A percentile compares a stretch with the other conserved stretches of the same genome.
Conservation (phyloP, 2,329 filamentous ascomycete genomes). For the Colletotrichum sp. region DNA sequence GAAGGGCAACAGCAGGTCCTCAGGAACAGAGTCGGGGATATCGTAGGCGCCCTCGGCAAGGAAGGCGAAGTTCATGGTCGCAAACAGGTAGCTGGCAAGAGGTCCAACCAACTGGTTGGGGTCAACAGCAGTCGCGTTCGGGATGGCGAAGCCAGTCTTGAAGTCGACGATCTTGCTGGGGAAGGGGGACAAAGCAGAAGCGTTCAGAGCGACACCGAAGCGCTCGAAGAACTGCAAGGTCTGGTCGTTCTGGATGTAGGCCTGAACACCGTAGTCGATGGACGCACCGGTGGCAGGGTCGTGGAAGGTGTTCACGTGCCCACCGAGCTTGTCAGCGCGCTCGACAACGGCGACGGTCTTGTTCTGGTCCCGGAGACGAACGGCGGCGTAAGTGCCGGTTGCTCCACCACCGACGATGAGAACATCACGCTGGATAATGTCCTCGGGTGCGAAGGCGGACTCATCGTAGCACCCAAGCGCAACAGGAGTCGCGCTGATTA, state of each 20-base stretch:
- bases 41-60: slow-evolving; percentile 26
- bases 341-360: slow-evolving; percentile 54
- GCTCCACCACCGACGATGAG: slow-evolving; percentile 60
- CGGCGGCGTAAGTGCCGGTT: slow-evolving; percentile 53
- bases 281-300: slow-evolving; percentile 38
- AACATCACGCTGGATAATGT: slow-evolving; percentile 39
- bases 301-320: slow-evolving; percentile 52
- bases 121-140: slow-evolving; percentile 15
- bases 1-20: slow-evolving; percentile 33
- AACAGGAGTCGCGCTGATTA: not conserved
- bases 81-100: slow-evolving; percentile 1
- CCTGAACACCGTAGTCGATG: slow-evolving; percentile 40
- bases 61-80: slow-evolving; percentile 10
- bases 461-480: slow-evolving; percentile 11
- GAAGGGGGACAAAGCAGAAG: slow-evolving; percentile 6
- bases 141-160: slow-evolving; percentile 17
- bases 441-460: slow-evolving; percentile 9
- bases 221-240: slow-evolving; percentile 48
- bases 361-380: slow-evolving; percentile 53
- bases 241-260: slow-evolving; percentile 39
- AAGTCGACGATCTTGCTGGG: slow-evolving; percentile 18
- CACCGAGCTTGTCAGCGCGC: slow-evolving; percentile 34
- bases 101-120: not conserved
- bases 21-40: slow-evolving; percentile 37
- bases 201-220: slow-evolving; percentile 37